Evolutionary conservation across 257 asterid genomes (phyloP).

Genomic region (Cruciata laevipes): DNA sequence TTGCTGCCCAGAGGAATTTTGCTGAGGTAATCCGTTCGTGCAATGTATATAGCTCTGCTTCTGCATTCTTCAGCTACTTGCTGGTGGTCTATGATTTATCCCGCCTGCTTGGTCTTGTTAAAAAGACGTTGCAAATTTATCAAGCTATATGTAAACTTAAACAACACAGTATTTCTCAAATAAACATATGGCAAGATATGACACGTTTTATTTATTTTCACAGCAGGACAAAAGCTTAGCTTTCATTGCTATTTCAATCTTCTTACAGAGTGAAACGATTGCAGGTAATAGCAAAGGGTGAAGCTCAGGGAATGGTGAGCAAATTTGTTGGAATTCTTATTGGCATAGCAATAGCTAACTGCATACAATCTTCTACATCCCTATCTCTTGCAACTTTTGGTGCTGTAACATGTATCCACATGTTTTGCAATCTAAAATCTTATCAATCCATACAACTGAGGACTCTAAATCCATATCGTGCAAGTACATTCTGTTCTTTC

Average conservation of each 20-base stretch:
- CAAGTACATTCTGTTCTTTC: conserved; percentile 46
- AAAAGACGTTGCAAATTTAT: background rate
- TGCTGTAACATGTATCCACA: conserved; percentile 82
- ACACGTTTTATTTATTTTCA: background rate
- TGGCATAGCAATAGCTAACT: conserved; percentile 81
- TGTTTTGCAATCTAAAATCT: conserved; percentile 96
- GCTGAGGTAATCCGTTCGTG: conserved; percentile 60
- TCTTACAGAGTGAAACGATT: conserved; percentile 20
- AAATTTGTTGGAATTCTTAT: conserved; percentile 83
- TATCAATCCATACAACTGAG: conserved; percentile 94
- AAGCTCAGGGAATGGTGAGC: conserved; percentile 99
- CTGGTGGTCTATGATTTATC: background rate
- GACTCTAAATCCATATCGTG: conserved; percentile 96
- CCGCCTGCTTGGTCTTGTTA: background rate
- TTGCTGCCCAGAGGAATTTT: conserved; percentile 97
- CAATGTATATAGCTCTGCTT: background rate
- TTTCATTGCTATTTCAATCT: background rate
- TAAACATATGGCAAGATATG: too few species aligned
- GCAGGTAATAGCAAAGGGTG: conserved; percentile 99
- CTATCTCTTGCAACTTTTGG: conserved; percentile 85
- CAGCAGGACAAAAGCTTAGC: background rate
- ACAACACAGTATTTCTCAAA: background rate
- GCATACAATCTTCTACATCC: conserved; percentile 74
- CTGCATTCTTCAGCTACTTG: background rate
- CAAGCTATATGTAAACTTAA: background rate